These are phyloP conservation scores for Teunomyces lycoperdinae DNA, from an alignment of 805 yeast genomes.

Conservation along the genomic window DNA sequence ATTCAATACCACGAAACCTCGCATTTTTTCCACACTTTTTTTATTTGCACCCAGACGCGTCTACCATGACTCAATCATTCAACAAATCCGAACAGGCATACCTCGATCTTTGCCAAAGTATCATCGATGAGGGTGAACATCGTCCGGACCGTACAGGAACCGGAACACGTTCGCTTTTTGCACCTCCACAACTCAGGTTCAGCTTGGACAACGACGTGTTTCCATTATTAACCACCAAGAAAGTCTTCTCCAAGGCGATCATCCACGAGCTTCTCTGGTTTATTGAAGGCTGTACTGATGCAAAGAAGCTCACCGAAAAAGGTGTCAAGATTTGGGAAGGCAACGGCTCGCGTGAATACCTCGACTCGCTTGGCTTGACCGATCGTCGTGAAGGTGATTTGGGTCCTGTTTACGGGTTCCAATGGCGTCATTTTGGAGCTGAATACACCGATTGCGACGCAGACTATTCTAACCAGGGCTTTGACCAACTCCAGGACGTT, in stretches of 20 bases:
- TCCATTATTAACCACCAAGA: slow-evolving; percentile 91
- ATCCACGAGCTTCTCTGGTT: slow-evolving; percentile 93
- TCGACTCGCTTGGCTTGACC: slow-evolving; percentile 77
- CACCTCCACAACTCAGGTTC: slow-evolving; percentile 94
- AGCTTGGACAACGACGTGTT: slow-evolving; percentile 66
- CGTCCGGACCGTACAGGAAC: slow-evolving; percentile 98
- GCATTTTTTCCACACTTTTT: not conserved
- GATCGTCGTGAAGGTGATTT: slow-evolving; percentile 88
- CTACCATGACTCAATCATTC: slow-evolving; percentile 9
- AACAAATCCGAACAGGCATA: slow-evolving; percentile 79
- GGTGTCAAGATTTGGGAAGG: slow-evolving; percentile 99
- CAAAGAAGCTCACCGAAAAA: slow-evolving; percentile 67
- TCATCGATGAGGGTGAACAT: slow-evolving; percentile 80
- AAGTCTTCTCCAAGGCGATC: slow-evolving; percentile 85
- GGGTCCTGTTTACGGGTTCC: slow-evolving; percentile 98
- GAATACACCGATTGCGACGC: slow-evolving; percentile 81
- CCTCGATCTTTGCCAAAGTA: slow-evolving; percentile 72
- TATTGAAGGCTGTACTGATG: slow-evolving; percentile 85
- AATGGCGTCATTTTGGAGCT: slow-evolving; percentile 99
- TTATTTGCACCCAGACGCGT: slow-evolving; percentile 3
- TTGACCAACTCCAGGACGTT: slow-evolving; percentile 81
- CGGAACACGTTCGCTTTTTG: slow-evolving; percentile 87
- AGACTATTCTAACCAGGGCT: slow-evolving; percentile 84
- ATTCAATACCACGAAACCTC: not conserved
- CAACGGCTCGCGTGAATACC: slow-evolving; percentile 88